Evolutionary conservation across 176 grass and related monocot species (phyloP), one percentile per base, ranked within the genome.

Genomic region (Ampelocalamus luodianensis): DNA sequence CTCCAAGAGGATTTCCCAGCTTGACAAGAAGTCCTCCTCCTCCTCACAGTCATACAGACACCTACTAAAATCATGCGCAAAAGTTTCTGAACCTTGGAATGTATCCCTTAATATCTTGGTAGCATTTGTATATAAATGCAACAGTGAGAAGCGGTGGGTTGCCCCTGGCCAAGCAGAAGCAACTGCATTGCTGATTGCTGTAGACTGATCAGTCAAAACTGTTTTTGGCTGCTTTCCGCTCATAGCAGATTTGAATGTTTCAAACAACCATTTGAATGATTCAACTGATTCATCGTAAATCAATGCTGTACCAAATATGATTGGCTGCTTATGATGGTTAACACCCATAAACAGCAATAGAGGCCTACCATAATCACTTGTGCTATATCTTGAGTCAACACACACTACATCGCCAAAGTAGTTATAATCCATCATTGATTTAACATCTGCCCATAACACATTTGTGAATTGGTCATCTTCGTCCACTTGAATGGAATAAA

Each of bases 391-490:
- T 82, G 95, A 88, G 74, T 97, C 95, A 67, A 97, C 76, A 89
- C 92, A 97, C 16, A 97, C 74, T 77, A 97, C 88, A 85, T 97
- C 95, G 15, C 92, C 92, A 18, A 97, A 92, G 82, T 89, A 87
- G 74, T 88, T 86, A 62, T 89, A 97, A 37, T 97, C 95, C 85
- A 90, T 84, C 18, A 94, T 85, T 56, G 92, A 92, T 78, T 83
- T 92, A 64, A 86, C 65, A 86, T 97, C 92, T 46, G 90, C 69
- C 95, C 95, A 94, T 58, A 97, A 97, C 26, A 97, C 68, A 82
- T 92, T 94, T 49, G 86, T 86, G 42, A 97, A 88, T 62, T 88
- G 88, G 66, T 97, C 92, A 55, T 88, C 87, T 89, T 97, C 90
- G 74, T 97, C 88, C 71, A 97, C 88, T 85, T 97, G 90, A 74